Evolutionary conservation across 2,329 filamentous ascomycete genomes (phyloP).

Genomic region (Colletotrichum noveboracense): DNA sequence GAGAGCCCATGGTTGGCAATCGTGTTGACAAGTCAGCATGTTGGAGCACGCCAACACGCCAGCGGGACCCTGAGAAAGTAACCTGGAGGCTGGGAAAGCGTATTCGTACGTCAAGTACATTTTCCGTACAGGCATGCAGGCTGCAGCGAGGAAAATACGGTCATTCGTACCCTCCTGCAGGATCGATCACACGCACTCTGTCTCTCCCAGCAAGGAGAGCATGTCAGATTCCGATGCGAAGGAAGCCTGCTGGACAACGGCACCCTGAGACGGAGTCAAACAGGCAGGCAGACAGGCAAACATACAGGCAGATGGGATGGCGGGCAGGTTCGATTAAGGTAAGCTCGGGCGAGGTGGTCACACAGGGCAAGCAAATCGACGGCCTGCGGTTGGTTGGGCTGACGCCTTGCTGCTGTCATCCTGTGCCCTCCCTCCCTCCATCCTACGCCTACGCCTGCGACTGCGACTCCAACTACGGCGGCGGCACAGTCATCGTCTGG

Average conservation of each 20-base stretch:
- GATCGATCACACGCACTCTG: not conserved
- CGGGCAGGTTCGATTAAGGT: slow-evolving; percentile 2
- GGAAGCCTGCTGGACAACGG: not conserved
- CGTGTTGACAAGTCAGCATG: not conserved
- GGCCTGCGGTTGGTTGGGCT: not conserved
- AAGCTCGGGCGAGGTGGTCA: slow-evolving; percentile 8
- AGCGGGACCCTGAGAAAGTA: not conserved
- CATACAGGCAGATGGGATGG: slow-evolving; percentile 3
- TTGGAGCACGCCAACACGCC: not conserved
- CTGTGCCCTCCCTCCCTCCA: not conserved
- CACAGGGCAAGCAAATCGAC: not conserved
- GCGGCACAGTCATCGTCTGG: slow-evolving; percentile 9
- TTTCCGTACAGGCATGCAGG: not conserved
- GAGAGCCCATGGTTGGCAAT: not conserved
- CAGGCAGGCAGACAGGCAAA: not conserved
- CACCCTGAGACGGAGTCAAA: not conserved
- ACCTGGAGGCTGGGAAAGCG: not conserved
- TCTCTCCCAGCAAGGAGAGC: not conserved
- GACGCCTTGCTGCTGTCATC: not conserved
- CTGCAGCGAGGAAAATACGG: not conserved
- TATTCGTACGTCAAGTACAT: not conserved
- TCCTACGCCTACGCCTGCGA: not conserved
- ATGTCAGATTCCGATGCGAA: not conserved
- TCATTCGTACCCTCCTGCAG: not conserved
- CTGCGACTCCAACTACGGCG: not conserved